Evolutionary conservation across 768 basidiomycete genomes (phyloP), one percentile per base, ranked within the genome.

Genomic region (Trametes maxima): DNA sequence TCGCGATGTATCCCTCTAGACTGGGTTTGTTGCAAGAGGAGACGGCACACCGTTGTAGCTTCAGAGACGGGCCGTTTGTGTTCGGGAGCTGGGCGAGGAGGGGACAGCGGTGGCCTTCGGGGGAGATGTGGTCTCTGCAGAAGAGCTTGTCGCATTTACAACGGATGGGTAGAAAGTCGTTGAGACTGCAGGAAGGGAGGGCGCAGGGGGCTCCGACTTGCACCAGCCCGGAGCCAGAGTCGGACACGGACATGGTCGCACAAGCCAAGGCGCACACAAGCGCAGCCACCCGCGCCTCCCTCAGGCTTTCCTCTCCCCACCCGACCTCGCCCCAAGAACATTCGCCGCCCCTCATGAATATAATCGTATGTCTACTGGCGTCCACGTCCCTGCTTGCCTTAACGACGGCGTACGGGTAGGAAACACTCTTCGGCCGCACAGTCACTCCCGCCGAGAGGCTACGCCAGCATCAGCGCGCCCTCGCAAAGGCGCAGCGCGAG

Each of bases 401-500:
- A 33, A 64, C 21, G n/a, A 8, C 43, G 17, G 40, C 5, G 1
- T 0, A 36, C 54, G 2, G 58, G n/a, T 51, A 98, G 95, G 96
- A 98, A 81, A 87, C 92, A 0, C 87, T 98, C 44, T 98, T 98
- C 73, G 96, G 96, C 11, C 88, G 94, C 48, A 88, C 92, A 1
- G 85, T 97, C 28, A 98, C 96, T 17, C 97, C 97, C 17, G 96
- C 96, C 24, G 97, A 99, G 76, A 88, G 95, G 58, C 83, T 99
- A 64, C 89, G 96, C 57, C 94, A 98, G 76, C 95, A 99, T 74
- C 97, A 99, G 74, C 89, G 96, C 37, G 86, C 94, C 2, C 86
- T 98, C 65, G 90, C 93, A 37, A 98, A 98, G 74, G 97, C 97
- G 8, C 95, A 98, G 77, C 89, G 97, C 49, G 97, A 98, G 77